phyloP scores from a whole-genome alignment of 768 basidiomycete species.

The Boletus tylopilopsis region DNA sequence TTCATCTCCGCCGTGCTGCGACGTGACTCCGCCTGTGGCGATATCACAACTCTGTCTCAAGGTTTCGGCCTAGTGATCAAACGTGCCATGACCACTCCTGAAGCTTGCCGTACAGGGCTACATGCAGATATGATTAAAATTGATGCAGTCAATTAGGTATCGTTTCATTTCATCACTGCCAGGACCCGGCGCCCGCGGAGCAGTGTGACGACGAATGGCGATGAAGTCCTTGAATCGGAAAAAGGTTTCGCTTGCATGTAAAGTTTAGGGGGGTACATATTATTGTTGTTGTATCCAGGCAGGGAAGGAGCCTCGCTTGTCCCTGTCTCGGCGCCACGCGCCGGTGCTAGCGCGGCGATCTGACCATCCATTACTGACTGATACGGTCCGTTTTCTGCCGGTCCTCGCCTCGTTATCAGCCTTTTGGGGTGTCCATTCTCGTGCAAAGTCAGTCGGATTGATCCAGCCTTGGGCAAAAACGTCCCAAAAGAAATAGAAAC shows the following conservation, averaged over 20 bases:
- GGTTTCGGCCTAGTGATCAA: background rate
- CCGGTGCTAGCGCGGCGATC: too few species aligned
- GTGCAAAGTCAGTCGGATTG: background rate
- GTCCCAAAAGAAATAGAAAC: conserved; percentile 4
- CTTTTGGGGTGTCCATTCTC: background rate
- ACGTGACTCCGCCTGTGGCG: conserved; percentile 8
- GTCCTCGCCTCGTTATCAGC: too few species aligned
- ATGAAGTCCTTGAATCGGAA: background rate
- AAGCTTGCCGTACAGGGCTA: conserved; percentile 2
- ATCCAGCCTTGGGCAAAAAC: conserved; percentile 11
- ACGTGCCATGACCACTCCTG: conserved; percentile 1
- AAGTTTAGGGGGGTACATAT: background rate
- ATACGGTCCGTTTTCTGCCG: background rate
- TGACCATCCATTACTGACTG: too few species aligned
- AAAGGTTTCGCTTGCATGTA: conserved; percentile 1
- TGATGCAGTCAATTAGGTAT: background rate
- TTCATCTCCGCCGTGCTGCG: background rate
- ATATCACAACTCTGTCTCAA: background rate
- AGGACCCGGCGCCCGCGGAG: conserved; percentile 8
- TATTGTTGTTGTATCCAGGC: background rate
- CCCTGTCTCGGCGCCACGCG: background rate
- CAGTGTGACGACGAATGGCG: background rate
- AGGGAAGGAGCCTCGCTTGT: background rate
- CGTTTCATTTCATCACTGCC: conserved; percentile 5
- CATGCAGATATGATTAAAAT: background rate